Percentiles rank a stretch among this genome's conserved stretches.
phyloP scores from a whole-genome alignment of 768 basidiomycete genomes.

The Pholiota microspora region DNA sequence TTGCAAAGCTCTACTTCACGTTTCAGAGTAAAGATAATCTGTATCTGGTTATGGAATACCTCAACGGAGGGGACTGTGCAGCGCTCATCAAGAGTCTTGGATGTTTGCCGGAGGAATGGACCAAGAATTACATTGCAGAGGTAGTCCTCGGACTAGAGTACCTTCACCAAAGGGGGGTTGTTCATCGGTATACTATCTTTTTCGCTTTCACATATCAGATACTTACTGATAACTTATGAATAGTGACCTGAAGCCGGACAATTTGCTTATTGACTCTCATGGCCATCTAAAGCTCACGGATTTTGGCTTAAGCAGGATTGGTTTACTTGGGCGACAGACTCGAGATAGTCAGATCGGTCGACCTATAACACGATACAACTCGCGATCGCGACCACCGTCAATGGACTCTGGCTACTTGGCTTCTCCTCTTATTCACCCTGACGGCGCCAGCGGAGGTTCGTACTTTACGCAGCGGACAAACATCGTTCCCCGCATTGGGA shows the following conservation, averaged over 20 bases:
- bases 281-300: constrained; percentile 98
- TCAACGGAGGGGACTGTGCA: constrained; percentile 97
- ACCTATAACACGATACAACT: constrained; percentile 52
- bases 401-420: constrained; percentile 78
- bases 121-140: constrained; percentile 93
- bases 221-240: constrained; percentile 14
- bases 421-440: constrained; percentile 67
- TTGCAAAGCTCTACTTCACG: constrained; percentile 96
- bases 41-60: constrained; percentile 99
- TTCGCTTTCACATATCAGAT: neutral
- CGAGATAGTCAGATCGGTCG: constrained; percentile 59
- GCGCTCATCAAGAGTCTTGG: constrained; percentile 96
- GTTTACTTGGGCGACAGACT: constrained; percentile 96
- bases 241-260: constrained; percentile 98
- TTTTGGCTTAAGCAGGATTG: constrained; percentile 95
- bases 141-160: constrained; percentile 94
- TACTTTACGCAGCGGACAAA: constrained; percentile 75
- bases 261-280: constrained; percentile 93
- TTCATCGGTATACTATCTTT: constrained; percentile 79
- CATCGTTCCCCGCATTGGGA: constrained; percentile 54
- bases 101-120: constrained; percentile 93
- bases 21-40: constrained; percentile 99
- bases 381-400: constrained; percentile 79
- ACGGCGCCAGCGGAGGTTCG: constrained; percentile 62
- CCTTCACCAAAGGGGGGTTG: constrained; percentile 91